Evolutionary conservation across 345 rosid genomes (phyloP), one percentile per base, ranked within the genome.

Genomic region (Dipteronia dyeriana): DNA sequence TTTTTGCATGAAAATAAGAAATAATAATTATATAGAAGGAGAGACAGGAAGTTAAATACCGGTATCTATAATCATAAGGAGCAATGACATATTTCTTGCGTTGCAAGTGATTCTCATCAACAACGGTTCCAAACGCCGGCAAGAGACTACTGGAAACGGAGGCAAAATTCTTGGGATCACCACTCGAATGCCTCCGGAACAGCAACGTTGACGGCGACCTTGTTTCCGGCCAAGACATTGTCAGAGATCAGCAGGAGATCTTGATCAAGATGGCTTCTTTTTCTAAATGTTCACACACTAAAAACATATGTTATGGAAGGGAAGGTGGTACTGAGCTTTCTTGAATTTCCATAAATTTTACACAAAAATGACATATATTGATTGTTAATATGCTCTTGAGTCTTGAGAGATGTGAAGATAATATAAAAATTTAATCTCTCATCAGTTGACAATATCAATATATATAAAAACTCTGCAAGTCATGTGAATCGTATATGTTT

Each of bases 11-110:
- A 16, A 29, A 25, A 41, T 41, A 41, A 1, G 5, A 16, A 29
- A 25, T 34, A 34, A 34, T 34, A 34, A 34, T 4, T 17, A 53
- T n/a, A 25, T 4, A 31, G 12, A 9, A 45, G 29, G 2, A 71
- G 20, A 20, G 43, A 65, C 0, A 29, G 11, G n/a, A 22, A 64
- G 61, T 67, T 16, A 12, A 56, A 56, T 66, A 91, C 99, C 99
- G 83, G 82, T 95, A 95, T 91, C 99, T 85, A 49, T 87, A 90
- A 75, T 95, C 99, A 69, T 86, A 93, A 19, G 98, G 98, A 77
- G 91, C 91, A 45, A 95, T 82, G 10, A 87, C 85, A 65, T 53
- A 84, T 79, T 82, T 82, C 83, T 86, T 89, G 49, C 90, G 85
- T 54, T 83, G 78, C 60, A 86, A 34, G 76, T 86, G 20, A 1